Conservation (phyloP, 1,284 basidiomycete species). For the Fomitopsis betulina region DNA sequence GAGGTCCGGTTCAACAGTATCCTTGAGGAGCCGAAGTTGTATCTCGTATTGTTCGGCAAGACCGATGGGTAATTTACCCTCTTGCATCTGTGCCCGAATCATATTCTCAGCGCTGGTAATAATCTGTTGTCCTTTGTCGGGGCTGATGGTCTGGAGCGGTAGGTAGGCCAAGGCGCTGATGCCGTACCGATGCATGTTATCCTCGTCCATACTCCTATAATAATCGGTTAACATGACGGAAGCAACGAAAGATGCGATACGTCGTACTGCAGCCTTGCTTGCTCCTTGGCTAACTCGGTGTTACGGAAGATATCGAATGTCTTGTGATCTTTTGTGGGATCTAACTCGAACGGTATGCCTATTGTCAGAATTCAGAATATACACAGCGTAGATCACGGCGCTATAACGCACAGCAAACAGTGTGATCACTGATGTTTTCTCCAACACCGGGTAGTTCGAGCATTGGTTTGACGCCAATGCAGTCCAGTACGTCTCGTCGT, state of each 20-base stretch:
- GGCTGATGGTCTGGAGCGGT: not conserved
- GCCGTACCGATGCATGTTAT: not conserved
- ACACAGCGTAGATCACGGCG: too few relatives aligned
- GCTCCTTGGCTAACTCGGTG: too few relatives aligned
- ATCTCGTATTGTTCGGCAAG: constrained; percentile 12
- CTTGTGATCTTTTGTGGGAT: too few relatives aligned
- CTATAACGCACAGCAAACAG: too few relatives aligned
- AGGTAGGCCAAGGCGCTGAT: not conserved
- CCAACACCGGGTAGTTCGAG: constrained; percentile 46
- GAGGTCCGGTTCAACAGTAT: constrained; percentile 11
- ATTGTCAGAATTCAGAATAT: too few relatives aligned
- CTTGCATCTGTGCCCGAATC: not conserved
- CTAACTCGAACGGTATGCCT: too few relatives aligned
- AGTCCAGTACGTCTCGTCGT: constrained; percentile 33
- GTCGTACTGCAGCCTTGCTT: too few relatives aligned
- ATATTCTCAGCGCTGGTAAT: not conserved
- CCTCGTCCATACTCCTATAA: not conserved
- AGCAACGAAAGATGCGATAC: too few relatives aligned
- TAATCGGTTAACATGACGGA: too few relatives aligned
- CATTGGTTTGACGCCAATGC: constrained; percentile 32
- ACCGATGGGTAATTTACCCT: constrained; percentile 7
- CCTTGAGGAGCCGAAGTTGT: constrained; percentile 9
- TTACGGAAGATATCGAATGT: too few relatives aligned
- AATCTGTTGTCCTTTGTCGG: not conserved
- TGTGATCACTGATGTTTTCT: constrained; percentile 46